These are phyloP conservation scores for Monoraphidium neglectum DNA, from an alignment of 139 green algal genomes.

Conservation along the genomic window DNA sequence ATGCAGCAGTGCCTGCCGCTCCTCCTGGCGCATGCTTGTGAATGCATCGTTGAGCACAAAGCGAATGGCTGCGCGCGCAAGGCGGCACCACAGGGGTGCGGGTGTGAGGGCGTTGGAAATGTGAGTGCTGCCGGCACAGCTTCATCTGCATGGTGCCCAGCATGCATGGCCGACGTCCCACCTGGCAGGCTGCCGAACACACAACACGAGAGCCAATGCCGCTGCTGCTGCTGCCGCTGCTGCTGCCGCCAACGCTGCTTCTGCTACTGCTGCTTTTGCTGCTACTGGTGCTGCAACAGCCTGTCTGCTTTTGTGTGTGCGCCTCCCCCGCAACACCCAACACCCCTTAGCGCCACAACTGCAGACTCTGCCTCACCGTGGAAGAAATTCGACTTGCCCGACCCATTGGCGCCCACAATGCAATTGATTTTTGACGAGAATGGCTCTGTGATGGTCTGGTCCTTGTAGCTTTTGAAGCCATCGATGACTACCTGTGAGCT, in stretches of 20 bases:
- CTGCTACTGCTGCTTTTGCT: no score
- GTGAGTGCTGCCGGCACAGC: not conserved
- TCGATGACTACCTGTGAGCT: slow-evolving; percentile 90
- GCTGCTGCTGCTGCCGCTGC: not conserved
- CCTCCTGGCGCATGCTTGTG: slow-evolving; percentile 71
- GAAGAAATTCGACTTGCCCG: slow-evolving; percentile 99
- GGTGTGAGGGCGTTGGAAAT: not conserved
- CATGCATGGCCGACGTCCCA: no score
- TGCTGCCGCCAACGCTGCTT: no score
- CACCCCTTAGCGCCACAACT: no score
- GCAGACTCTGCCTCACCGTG: slow-evolving; percentile 71
- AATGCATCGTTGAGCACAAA: slow-evolving; percentile 97
- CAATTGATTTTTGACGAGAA: slow-evolving; percentile 92
- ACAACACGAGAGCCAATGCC: not conserved
- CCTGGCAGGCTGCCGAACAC: no score
- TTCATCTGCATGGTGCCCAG: no score
- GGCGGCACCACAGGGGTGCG: not conserved
- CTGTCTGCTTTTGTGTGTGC: no score
- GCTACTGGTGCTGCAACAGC: no score
- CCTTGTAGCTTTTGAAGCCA: slow-evolving; percentile 99
- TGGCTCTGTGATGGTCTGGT: slow-evolving; percentile 84
- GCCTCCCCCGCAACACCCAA: no score
- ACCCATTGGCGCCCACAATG: slow-evolving; percentile 98
- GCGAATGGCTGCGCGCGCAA: slow-evolving; percentile 85
- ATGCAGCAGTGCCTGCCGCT: slow-evolving; percentile 93